Evolutionary conservation across 768 basidiomycete species (phyloP), one percentile per base, ranked within the genome.

Genomic region (Inosperma sp.): DNA sequence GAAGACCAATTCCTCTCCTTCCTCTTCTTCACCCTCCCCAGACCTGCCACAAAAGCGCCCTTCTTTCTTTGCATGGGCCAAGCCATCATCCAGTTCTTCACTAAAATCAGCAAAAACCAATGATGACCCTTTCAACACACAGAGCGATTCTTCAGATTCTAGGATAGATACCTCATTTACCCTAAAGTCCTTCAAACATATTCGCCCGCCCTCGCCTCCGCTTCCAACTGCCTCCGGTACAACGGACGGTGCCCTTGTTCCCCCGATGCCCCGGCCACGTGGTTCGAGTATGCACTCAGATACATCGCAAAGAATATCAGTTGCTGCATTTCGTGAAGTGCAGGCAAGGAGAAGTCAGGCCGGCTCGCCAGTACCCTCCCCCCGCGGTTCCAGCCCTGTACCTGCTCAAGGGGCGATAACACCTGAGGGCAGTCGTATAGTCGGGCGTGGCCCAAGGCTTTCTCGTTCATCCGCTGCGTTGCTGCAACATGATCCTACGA

Each of bases 301-400:
- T 33, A 72, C 80, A 5, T 82, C 82, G 2, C 86, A 87, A 55
- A 78, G 86, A 47, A 89, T 90, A 21, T 85, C 85, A 7, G 83
- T 90, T 26, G 88, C 86, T 2, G 88, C 88, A 3, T 90, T 90
- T 62, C 79, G 84, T 48, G 87, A 89, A 70, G 85, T 79, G 16
- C 84, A 87, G 49, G 83, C 86, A 4, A 71, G 86, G 34, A 74
- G 83, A 41, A 82, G 82, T 56, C 65, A 73, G 22, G 74, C 83
- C 10, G 79, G 76, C 46, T 86, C 84, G 0, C 85, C 86, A 8
- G 73, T 67, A 0, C 77, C 82, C 25, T 78, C 72, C 29, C 72
- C 71, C 56, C 73, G 68, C 39, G 76, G 71, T 9, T 71, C 72
- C 25, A 71, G 66, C 53, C 68, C 70, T 9, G 40, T 65, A n/a